Evolutionary conservation across 2,329 filamentous ascomycete species (phyloP).

Genomic region (Fusarium hainanense): DNA sequence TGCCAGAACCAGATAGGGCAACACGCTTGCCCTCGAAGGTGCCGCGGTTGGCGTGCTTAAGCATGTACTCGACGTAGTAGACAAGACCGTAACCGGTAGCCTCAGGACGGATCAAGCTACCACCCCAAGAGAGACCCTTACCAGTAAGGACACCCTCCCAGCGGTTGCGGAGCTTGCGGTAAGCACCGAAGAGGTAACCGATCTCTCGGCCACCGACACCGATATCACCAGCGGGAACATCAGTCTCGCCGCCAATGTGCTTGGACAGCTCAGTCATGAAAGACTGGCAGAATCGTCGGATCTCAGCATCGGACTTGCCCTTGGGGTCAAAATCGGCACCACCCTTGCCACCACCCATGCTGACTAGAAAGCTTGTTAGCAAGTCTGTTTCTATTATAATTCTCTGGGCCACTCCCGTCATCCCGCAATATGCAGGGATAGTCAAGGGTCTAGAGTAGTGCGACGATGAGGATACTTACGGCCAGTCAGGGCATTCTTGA

Average conservation of each 20-base stretch:
- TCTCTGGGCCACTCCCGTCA: not conserved
- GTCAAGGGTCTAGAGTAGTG: not conserved
- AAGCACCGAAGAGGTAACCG: slow-evolving; percentile 93
- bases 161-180: slow-evolving; percentile 86
- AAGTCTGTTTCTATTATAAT: slow-evolving; percentile 8
- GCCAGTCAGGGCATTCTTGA: slow-evolving; percentile 99
- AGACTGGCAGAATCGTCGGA: slow-evolving; percentile 93
- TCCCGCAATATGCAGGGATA: slow-evolving; percentile 35
- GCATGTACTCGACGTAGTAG: slow-evolving; percentile 98
- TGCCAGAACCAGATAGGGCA: slow-evolving; percentile 95
- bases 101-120: slow-evolving; percentile 92
- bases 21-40: slow-evolving; percentile 91
- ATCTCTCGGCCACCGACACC: slow-evolving; percentile 93
- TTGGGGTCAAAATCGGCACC: slow-evolving; percentile 99
- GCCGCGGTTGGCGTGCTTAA: slow-evolving; percentile 87
- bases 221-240: slow-evolving; percentile 97
- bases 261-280: slow-evolving; percentile 97
- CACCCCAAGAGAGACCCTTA: slow-evolving; percentile 94
- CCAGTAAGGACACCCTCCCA: slow-evolving; percentile 98
- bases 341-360: slow-evolving; percentile 96
- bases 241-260: slow-evolving; percentile 96
- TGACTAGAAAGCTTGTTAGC: slow-evolving; percentile 50
- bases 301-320: slow-evolving; percentile 97
- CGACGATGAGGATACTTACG: slow-evolving; percentile 64
- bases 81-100: slow-evolving; percentile 96